phyloP scores from a whole-genome alignment of 129 eudicot species.

The Erigeron canadensis region DNA sequence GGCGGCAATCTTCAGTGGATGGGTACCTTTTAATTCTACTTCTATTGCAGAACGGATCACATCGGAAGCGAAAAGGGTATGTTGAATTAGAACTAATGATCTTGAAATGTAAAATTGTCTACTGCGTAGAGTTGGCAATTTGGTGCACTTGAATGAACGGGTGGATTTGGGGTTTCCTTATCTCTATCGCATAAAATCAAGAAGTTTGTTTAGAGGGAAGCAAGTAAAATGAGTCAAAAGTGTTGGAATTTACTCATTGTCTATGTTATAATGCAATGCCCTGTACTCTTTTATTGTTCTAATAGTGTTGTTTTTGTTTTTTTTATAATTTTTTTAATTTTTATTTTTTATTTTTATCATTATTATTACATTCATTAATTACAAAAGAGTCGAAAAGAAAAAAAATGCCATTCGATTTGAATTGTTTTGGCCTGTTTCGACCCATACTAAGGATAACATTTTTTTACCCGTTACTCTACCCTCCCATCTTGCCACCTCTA shows the following conservation, averaged over 20 bases:
- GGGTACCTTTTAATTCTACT: slow-evolving; percentile 84
- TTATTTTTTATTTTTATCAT: too few relatives aligned
- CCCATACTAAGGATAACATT: not conserved
- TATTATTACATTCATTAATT: not conserved
- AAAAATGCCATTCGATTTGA: not conserved
- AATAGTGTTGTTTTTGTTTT: not conserved
- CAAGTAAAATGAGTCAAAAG: not conserved
- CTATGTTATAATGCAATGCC: not conserved
- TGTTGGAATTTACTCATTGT: not conserved
- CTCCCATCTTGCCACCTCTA: slow-evolving; percentile 4
- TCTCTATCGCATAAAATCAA: not conserved
- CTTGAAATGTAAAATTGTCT: not conserved
- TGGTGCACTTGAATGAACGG: not conserved
- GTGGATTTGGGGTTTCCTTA: not conserved
- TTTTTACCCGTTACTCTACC: slow-evolving; percentile 3
- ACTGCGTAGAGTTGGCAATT: not conserved
- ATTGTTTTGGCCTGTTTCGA: not conserved
- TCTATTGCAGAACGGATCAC: slow-evolving; percentile 58
- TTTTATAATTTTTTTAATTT: too few relatives aligned
- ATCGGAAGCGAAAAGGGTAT: slow-evolving; percentile 84
- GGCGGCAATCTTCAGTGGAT: slow-evolving; percentile 91
- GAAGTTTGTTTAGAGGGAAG: not conserved
- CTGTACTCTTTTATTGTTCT: not conserved
- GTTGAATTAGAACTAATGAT: not conserved
- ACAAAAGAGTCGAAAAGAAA: not conserved